phyloP scores from a whole-genome alignment of 805 yeast species.

The Lachancea quebecensis region DNA sequence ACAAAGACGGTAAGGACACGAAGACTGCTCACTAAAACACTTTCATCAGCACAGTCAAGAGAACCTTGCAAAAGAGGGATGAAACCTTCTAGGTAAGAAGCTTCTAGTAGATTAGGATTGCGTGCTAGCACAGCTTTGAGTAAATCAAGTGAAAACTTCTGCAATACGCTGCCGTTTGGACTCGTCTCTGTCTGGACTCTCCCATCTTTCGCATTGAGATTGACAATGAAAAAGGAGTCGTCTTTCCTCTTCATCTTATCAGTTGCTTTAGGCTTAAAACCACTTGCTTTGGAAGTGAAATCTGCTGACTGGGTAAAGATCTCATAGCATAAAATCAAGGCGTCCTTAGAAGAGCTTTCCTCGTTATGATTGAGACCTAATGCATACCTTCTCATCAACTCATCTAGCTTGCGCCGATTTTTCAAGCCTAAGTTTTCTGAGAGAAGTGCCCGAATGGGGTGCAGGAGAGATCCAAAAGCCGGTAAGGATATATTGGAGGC shows the following conservation, averaged over 20 bases:
- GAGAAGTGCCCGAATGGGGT: constrained; percentile 61
- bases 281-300: constrained; percentile 21
- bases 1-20: constrained; percentile 54
- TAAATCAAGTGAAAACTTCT: constrained; percentile 69
- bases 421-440: constrained; percentile 59
- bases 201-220: constrained; percentile 52
- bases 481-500: constrained; percentile 56
- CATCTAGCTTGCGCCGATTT: constrained; percentile 70
- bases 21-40: constrained; percentile 62
- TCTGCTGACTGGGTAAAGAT: constrained; percentile 53
- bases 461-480: constrained; percentile 49
- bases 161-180: constrained; percentile 53
- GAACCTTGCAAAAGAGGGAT: constrained; percentile 63
- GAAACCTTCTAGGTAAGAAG: constrained; percentile 60
- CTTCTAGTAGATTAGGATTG: constrained; percentile 52
- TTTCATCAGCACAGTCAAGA: constrained; percentile 63
- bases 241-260: not conserved
- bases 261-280: not conserved
- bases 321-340: constrained; percentile 67
- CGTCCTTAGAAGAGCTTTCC: constrained; percentile 49
- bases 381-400: constrained; percentile 66
- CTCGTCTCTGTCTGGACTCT: constrained; percentile 50
- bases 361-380: constrained; percentile 72
- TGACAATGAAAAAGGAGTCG: constrained; percentile 57
- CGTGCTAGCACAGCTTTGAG: constrained; percentile 63